These are phyloP conservation scores for Fraxinus velutina DNA, from an alignment of 305 asterid species.

Conservation along the genomic window DNA sequence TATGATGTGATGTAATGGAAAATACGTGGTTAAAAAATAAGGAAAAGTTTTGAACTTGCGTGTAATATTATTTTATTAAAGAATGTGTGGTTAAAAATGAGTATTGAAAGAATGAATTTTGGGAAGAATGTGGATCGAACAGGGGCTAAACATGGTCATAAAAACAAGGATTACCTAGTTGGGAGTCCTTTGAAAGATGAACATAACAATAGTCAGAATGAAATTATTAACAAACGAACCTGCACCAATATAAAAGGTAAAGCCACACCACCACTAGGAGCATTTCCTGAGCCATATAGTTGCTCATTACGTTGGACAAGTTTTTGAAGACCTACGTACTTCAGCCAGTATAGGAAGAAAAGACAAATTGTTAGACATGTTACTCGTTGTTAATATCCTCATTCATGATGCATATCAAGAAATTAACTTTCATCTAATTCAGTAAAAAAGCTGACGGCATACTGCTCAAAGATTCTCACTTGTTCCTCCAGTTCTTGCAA, in stretches of 20 bases:
- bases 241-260: conserved; percentile 95
- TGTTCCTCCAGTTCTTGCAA: conserved; percentile 90
- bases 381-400: conserved; percentile 4
- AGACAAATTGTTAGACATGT: background rate
- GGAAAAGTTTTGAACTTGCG: too few relatives aligned
- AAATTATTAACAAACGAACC: conserved; percentile 39
- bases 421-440: conserved; percentile 3
- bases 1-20: too few relatives aligned
- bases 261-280: conserved; percentile 94
- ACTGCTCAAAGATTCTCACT: conserved; percentile 35
- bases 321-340: conserved; percentile 82
- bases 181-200: background rate
- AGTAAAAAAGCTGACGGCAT: conserved; percentile 9
- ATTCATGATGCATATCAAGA: conserved; percentile 7
- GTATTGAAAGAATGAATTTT: too few relatives aligned
- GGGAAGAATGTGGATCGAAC: too few relatives aligned
- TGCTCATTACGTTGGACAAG: conserved; percentile 79
- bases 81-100: too few relatives aligned
- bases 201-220: conserved; percentile 9
- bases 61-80: too few relatives aligned
- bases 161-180: background rate
- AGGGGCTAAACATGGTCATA: background rate
- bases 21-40: too few relatives aligned
- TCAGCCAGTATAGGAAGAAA: conserved; percentile 24
- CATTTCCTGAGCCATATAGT: conserved; percentile 75